A percentile compares a stretch with the other conserved stretches of the same genome.
Evolutionary conservation across 805 yeast species (phyloP).

Genomic region (Saccharomycopsis capsularis): DNA sequence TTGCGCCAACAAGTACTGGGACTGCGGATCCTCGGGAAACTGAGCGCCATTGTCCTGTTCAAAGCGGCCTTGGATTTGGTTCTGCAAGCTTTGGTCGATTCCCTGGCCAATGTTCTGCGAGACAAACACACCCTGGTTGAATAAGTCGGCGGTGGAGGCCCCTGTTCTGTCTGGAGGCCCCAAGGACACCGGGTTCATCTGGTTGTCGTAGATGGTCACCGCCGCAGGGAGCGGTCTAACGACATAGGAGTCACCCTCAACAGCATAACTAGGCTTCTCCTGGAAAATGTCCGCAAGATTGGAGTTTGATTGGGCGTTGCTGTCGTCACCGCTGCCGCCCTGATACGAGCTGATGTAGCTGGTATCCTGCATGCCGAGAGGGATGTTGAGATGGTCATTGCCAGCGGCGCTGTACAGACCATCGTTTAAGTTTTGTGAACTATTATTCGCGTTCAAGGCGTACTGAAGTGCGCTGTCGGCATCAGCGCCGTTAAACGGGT

Average conservation of each 20-base stretch:
- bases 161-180: conserved; percentile 4
- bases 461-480: background rate
- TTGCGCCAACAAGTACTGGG: background rate
- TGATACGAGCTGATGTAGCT: background rate
- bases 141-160: conserved; percentile 1
- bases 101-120: conserved; percentile 17
- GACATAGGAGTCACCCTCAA: conserved; percentile 19
- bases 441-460: background rate
- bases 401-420: background rate
- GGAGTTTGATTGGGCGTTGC: background rate
- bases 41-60: conserved; percentile 4
- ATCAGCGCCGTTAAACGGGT: conserved; percentile 5
- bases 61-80: conserved; percentile 17
- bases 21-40: background rate
- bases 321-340: background rate
- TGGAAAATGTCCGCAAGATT: background rate
- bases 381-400: conserved; percentile 1
- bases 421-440: background rate
- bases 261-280: conserved; percentile 1
- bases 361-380: background rate
- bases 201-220: conserved; percentile 15
- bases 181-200: conserved; percentile 17
- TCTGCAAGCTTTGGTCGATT: conserved; percentile 8
- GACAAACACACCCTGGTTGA: conserved; percentile 17
- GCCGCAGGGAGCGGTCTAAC: conserved; percentile 8